Evolutionary conservation across 495 filamentous ascomycete species (phyloP).

Genomic region (Stereocaulon alpinum): DNA sequence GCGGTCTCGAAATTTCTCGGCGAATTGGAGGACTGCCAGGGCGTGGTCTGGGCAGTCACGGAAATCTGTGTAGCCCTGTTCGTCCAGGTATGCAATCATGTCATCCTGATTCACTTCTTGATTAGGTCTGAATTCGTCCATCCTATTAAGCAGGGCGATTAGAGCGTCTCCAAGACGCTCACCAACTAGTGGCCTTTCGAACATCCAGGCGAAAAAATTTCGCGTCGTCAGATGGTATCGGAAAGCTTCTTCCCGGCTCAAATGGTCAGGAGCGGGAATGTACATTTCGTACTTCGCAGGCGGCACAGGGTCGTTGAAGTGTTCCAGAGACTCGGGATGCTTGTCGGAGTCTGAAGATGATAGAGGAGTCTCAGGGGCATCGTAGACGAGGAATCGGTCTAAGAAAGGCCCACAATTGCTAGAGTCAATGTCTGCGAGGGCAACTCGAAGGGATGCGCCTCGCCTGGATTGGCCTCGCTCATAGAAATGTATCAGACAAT

Average conservation of each 20-base stretch:
- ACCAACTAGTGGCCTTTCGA: conserved; percentile 50
- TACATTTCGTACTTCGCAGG: conserved; percentile 43
- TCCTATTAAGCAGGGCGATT: conserved; percentile 45
- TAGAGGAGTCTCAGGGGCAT: conserved; percentile 17
- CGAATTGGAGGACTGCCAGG: conserved; percentile 47
- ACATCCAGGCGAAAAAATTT: conserved; percentile 60
- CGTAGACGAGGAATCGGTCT: conserved; percentile 35
- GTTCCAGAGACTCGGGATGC: conserved; percentile 13
- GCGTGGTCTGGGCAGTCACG: conserved; percentile 49
- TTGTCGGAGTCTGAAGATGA: conserved; percentile 14
- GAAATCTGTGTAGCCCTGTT: conserved; percentile 52
- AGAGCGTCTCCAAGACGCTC: conserved; percentile 45
- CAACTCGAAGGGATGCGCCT: conserved; percentile 50
- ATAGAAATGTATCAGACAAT: conserved; percentile 55
- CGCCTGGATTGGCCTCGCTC: conserved; percentile 46
- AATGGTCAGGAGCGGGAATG: conserved; percentile 46
- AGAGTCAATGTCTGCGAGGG: conserved; percentile 38
- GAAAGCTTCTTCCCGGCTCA: conserved; percentile 40
- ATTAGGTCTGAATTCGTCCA: conserved; percentile 43
- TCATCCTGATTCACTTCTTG: conserved; percentile 40
- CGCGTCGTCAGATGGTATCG: conserved; percentile 51
- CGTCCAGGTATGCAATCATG: conserved; percentile 45
- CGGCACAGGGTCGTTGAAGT: conserved; percentile 17
- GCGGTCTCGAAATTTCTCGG: conserved; percentile 46
- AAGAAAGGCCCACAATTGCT: conserved; percentile 43